These are phyloP conservation scores for Debaryomyces nepalensis DNA, from an alignment of 1,139 yeast genomes.

Conservation along the genomic window DNA sequence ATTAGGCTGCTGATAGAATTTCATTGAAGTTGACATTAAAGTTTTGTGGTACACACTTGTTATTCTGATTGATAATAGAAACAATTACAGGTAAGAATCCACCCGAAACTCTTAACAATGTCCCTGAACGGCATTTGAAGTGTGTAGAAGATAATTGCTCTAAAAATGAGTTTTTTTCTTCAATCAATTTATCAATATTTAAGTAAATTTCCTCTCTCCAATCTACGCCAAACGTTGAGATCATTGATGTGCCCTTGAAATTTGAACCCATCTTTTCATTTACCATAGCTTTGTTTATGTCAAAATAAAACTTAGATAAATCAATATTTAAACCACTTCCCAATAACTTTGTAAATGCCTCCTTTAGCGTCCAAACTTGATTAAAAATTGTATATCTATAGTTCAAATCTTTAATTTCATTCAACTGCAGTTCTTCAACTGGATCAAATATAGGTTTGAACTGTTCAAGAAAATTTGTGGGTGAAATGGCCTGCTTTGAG, in stretches of 20 bases:
- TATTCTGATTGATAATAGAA: conserved; percentile 27
- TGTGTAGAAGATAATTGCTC: conserved; percentile 16
- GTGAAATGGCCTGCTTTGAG: conserved; percentile 43
- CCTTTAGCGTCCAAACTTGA: conserved; percentile 75
- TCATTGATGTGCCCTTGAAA: not conserved
- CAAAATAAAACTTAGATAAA: conserved; percentile 33
- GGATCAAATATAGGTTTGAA: conserved; percentile 55
- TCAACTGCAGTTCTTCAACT: conserved; percentile 41
- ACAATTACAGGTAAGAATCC: conserved; percentile 31
- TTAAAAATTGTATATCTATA: conserved; percentile 43
- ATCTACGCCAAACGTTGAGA: conserved; percentile 8
- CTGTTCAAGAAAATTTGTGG: conserved; percentile 40
- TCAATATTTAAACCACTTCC: conserved; percentile 68
- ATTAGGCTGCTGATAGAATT: not conserved
- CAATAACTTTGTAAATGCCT: conserved; percentile 63
- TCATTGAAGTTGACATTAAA: conserved; percentile 14
- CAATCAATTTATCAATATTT: conserved; percentile 15
- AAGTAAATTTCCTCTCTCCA: conserved; percentile 21
- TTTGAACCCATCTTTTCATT: conserved; percentile 1
- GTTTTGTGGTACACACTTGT: conserved; percentile 8
- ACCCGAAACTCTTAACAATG: conserved; percentile 17
- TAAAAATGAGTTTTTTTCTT: conserved; percentile 16
- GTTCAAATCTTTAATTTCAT: conserved; percentile 17
- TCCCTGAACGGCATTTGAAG: conserved; percentile 28
- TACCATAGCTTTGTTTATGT: conserved; percentile 11